phyloP scores from a whole-genome alignment of 2,329 filamentous ascomycete species.

The Dothistroma septosporum region DNA sequence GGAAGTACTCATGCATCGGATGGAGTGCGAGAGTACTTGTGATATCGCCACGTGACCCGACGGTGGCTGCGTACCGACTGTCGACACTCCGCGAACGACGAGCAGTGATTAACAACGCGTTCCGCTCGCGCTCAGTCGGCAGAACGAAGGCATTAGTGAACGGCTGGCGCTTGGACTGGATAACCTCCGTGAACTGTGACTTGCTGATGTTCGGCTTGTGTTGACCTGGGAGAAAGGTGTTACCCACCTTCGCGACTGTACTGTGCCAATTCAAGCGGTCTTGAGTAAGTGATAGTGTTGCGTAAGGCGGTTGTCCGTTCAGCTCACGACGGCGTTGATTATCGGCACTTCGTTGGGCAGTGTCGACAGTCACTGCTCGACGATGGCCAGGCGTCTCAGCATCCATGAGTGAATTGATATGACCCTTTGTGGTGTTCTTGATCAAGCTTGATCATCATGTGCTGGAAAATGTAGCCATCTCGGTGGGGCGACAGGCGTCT shows the following conservation, averaged over 20 bases:
- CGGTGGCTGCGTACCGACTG: not conserved
- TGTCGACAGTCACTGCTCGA: not conserved
- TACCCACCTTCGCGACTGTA: not conserved
- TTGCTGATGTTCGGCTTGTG: not conserved
- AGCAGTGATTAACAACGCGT: not conserved
- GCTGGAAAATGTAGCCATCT: too few relatives aligned
- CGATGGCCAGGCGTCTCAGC: not conserved
- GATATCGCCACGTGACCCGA: not conserved
- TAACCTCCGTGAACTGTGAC: not conserved
- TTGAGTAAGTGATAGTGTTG: not conserved
- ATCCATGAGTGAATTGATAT: too few relatives aligned
- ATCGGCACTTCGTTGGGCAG: not conserved
- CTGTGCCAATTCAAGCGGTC: not conserved
- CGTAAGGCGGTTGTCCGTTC: not conserved
- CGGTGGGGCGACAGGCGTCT: too few relatives aligned
- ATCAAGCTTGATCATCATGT: too few relatives aligned
- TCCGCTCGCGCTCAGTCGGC: not conserved
- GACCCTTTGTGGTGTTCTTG: too few relatives aligned
- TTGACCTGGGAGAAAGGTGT: not conserved
- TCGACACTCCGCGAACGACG: not conserved
- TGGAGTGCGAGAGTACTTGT: not conserved
- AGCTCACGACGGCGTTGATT: not conserved
- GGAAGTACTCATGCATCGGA: not conserved
- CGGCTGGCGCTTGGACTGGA: not conserved
- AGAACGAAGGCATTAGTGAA: not conserved